Base-by-base conservation (phyloP, 768 basidiomycete species). In the Tylopilus sp. region DNA sequence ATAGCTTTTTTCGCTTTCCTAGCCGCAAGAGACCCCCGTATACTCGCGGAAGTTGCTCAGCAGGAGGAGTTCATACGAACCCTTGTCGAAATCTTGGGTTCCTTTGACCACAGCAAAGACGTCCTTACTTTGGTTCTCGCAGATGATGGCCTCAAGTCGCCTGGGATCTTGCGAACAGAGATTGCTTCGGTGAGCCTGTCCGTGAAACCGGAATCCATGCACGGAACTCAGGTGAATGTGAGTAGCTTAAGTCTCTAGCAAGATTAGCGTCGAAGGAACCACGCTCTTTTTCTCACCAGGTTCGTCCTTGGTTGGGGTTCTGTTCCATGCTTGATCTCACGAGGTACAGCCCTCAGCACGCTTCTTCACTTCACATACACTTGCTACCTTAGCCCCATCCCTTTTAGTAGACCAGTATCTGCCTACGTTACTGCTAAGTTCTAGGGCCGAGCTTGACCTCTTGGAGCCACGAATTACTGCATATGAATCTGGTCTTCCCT, bases 1-100 rank as follows among this genome's bases (percentile, higher is more conserved):
- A 68, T 90, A 6, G 69, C 77, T 0, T 79, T 86, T 56, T 89
- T 88, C 55, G 73, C 78, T 12, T 77, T 82, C 0, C 72, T 92
- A 6, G 77, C 85, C 6, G 76, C 88, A 4, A 79, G 81, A 46
- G 85, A 90, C 52, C 61, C 77, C 0, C 65, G 68, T 17, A 81
- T 81, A 16, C 68, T 89, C 11, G 54, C 69, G 5, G 86, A 88
- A 26, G 68, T 91, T 21, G 80, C 78, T 28, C 64, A 67, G 36
- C 59, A 57, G 17, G 59, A 71, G 21, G 57, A 58, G 13, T 67
- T 81, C 13, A 64, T 76, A 29, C 61, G 73, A 19, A 76, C 72
- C 1, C 70, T 85, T 5, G 74, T 83, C 41, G 64, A 62, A 29
- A 66, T 83, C 13, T 70, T 85, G 25, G 59, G 54, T 22, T 60